These are phyloP conservation scores for Phytopythium vexans DNA, from an alignment of 352 stramenopile genomes.

Conservation along the genomic window DNA sequence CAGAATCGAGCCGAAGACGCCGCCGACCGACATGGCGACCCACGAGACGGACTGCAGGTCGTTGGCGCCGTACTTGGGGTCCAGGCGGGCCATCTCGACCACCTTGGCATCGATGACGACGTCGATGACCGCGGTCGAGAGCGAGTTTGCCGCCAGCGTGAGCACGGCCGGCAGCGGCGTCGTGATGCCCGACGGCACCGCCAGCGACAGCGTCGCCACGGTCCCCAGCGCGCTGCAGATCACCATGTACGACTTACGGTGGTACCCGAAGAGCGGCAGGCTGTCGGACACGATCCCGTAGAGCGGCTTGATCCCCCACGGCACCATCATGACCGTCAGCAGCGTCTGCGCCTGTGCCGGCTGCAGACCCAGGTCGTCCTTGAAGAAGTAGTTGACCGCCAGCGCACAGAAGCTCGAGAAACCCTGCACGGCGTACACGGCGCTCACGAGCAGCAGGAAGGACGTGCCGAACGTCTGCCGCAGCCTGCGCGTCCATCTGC, in stretches of 20 bases:
- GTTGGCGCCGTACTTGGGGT: constrained; percentile 85
- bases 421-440: constrained; percentile 94
- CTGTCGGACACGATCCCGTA: constrained; percentile 97
- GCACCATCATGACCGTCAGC: constrained; percentile 91
- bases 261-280: constrained; percentile 92
- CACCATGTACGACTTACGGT: constrained; percentile 95
- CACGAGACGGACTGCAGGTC: constrained; percentile 95
- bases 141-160: constrained; percentile 77
- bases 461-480: constrained; percentile 62
- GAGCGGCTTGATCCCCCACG: constrained; percentile 95
- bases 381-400: constrained; percentile 96
- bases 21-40: constrained; percentile 90
- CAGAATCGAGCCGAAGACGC: constrained; percentile 92
- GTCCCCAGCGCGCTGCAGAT: constrained; percentile 74
- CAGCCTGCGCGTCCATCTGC: constrained; percentile 46
- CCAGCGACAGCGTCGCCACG: constrained; percentile 55
- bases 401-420: constrained; percentile 91
- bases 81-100: constrained; percentile 91
- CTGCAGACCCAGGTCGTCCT: constrained; percentile 94
- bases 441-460: constrained; percentile 68
- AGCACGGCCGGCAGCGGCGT: constrained; percentile 51
- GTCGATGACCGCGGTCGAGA: constrained; percentile 92
- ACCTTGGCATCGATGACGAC: constrained; percentile 96
- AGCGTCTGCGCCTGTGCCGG: constrained; percentile 92
- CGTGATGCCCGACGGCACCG: constrained; percentile 50